A percentile compares a stretch with the other conserved stretches of the same genome.
Evolutionary conservation across 768 basidiomycete species (phyloP).

Genomic region (Infundibulicybe gibba): DNA sequence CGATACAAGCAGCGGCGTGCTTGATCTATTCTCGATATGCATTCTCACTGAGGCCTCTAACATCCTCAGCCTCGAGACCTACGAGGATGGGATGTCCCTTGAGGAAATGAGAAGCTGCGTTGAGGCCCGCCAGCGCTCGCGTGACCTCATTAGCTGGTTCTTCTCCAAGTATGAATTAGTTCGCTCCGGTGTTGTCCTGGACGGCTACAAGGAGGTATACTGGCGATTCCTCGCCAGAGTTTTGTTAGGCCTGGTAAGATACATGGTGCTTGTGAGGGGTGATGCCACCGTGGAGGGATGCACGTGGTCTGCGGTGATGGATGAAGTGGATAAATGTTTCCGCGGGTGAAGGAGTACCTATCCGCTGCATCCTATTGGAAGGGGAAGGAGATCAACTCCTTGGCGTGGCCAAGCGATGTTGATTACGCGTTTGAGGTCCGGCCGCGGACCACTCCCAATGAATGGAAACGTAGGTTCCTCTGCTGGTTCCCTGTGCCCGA

Average conservation of each 20-base stretch:
- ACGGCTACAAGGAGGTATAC: neutral
- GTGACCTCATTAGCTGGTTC: slow-evolving; percentile 1
- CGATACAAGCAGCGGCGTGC: too few species aligned
- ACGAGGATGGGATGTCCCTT: neutral
- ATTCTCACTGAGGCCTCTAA: neutral
- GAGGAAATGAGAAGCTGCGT: neutral
- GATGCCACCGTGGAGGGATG: neutral
- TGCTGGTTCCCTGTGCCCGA: too few species aligned
- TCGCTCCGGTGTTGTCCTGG: too few species aligned
- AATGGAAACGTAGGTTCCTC: too few species aligned
- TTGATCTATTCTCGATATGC: too few species aligned
- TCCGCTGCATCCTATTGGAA: neutral
- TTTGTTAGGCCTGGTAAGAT: neutral
- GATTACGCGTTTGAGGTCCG: too few species aligned
- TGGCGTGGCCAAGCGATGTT: too few species aligned
- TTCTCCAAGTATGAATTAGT: slow-evolving; percentile 1
- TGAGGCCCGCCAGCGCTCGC: neutral
- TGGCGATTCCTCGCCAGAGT: neutral
- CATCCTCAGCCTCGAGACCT: too few species aligned
- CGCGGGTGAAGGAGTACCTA: neutral
- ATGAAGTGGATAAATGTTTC: neutral
- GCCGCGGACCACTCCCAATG: too few species aligned
- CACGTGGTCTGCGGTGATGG: neutral
- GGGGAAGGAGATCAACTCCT: neutral
- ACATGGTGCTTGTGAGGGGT: neutral